Conservation (phyloP, 805 yeast genomes). For the Metschnikowia lachancei region DNA sequence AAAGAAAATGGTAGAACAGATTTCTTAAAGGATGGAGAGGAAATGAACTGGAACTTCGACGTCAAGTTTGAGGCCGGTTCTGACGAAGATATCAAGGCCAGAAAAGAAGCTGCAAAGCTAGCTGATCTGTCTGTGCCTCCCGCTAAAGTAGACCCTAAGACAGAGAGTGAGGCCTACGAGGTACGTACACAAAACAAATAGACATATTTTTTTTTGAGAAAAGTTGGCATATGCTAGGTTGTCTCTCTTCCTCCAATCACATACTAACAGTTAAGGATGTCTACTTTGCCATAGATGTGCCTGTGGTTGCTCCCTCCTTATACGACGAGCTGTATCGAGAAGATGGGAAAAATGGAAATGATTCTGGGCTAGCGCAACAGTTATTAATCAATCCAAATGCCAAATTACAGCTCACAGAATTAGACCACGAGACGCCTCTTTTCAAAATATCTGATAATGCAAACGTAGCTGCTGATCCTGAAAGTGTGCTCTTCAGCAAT, state of each 20-base stretch:
- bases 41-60: slow-evolving; percentile 89
- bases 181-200: slow-evolving; percentile 17
- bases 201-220: neutral
- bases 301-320: slow-evolving; percentile 20
- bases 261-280: slow-evolving; percentile 22
- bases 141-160: slow-evolving; percentile 1
- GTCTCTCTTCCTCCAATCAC: neutral
- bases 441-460: slow-evolving; percentile 37
- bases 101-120: slow-evolving; percentile 30
- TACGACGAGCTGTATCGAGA: slow-evolving; percentile 16
- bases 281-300: slow-evolving; percentile 26
- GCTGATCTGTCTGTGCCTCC: slow-evolving; percentile 11
- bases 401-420: slow-evolving; percentile 37
- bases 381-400: slow-evolving; percentile 41
- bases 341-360: slow-evolving; percentile 4
- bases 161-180: slow-evolving; percentile 15
- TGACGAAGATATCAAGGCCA: slow-evolving; percentile 71
- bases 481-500: slow-evolving; percentile 23
- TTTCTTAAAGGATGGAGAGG: slow-evolving; percentile 75
- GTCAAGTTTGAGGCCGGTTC: slow-evolving; percentile 83
- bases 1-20: slow-evolving; percentile 70
- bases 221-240: too few species aligned
- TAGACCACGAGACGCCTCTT: slow-evolving; percentile 34
- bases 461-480: slow-evolving; percentile 19
- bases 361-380: slow-evolving; percentile 18